Conservation (phyloP, 2,329 filamentous ascomycete genomes). For the Penicillium paneum region DNA sequence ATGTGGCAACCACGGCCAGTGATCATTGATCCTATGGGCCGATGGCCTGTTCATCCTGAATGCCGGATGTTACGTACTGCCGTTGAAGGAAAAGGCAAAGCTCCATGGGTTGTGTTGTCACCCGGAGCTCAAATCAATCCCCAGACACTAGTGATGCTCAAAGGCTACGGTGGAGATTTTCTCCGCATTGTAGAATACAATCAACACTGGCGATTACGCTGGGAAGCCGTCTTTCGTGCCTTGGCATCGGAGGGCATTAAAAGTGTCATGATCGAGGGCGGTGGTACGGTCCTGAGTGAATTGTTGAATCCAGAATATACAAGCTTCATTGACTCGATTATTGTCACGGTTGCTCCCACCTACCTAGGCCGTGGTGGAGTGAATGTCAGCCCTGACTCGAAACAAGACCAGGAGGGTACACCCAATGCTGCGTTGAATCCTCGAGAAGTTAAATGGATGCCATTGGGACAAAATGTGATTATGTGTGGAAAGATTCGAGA, state of each 20-base stretch:
- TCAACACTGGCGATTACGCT: conserved; percentile 53
- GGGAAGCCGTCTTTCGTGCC: conserved; percentile 61
- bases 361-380: conserved; percentile 86
- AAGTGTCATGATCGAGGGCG: conserved; percentile 92
- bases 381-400: conserved; percentile 67
- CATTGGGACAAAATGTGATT: conserved; percentile 78
- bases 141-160: conserved; percentile 45
- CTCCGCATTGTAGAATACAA: conserved; percentile 40
- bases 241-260: conserved; percentile 60
- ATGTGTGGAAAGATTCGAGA: conserved; percentile 64
- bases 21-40: conserved; percentile 72
- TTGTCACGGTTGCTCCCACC: conserved; percentile 84
- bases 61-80: conserved; percentile 67
- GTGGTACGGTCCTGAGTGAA: conserved; percentile 76
- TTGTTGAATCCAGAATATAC: conserved; percentile 64
- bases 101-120: conserved; percentile 68
- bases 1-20: conserved; percentile 73
- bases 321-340: conserved; percentile 68
- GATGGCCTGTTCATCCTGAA: conserved; percentile 63
- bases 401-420: conserved; percentile 49
- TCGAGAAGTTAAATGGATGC: conserved; percentile 66
- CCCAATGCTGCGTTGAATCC: conserved; percentile 63
- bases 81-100: conserved; percentile 62
- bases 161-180: conserved; percentile 48
- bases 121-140: conserved; percentile 45